Conservation (phyloP, 768 basidiomycete genomes). For the Mrakia blollopis region DNA sequence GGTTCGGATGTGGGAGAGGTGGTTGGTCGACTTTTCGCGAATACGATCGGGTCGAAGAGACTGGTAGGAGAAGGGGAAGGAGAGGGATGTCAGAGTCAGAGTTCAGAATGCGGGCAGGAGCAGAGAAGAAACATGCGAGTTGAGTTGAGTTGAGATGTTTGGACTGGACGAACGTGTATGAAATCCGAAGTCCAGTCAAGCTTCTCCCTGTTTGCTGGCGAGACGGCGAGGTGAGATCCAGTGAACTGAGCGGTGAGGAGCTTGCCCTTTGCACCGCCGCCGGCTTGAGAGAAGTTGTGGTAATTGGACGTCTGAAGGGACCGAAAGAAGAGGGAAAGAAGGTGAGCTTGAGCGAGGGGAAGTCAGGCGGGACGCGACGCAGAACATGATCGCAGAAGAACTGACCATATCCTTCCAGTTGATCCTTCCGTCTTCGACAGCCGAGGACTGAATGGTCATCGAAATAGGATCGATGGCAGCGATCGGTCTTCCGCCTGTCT, state of each 20-base stretch:
- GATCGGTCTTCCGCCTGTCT: background rate
- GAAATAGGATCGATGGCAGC: slow-evolving; percentile 9
- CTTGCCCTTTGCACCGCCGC: background rate
- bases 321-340: too few species aligned
- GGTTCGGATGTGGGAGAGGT: background rate
- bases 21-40: background rate
- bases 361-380: background rate
- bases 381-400: background rate
- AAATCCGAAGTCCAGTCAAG: slow-evolving; percentile 14
- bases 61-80: background rate
- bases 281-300: slow-evolving; percentile 1
- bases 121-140: background rate
- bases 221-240: slow-evolving; percentile 4
- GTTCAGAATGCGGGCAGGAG: too few species aligned
- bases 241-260: slow-evolving; percentile 18
- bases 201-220: background rate
- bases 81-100: too few species aligned
- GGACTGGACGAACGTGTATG: slow-evolving; percentile 11
- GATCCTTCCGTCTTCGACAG: background rate
- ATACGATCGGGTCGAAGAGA: background rate
- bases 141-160: too few species aligned
- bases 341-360: background rate
- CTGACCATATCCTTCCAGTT: slow-evolving; percentile 23
- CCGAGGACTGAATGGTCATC: background rate
- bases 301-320: background rate